Base-by-base conservation (phyloP, 371 early-diverging fungal species). In the Rhizopus arrhizus region DNA sequence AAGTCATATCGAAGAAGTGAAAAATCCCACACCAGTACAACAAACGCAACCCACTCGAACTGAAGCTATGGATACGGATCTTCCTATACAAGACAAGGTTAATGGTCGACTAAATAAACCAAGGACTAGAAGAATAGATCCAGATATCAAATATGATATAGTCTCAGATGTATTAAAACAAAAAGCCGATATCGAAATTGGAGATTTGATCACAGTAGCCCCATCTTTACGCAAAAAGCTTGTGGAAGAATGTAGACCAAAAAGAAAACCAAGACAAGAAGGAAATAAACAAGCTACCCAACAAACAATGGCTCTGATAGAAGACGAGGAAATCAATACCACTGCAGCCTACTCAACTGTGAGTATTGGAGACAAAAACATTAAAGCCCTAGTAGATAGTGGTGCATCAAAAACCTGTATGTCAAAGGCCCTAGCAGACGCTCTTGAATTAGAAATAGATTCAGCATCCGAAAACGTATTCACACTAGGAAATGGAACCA, bases 401-500 rank as follows among this genome's bases (percentile, higher is more conserved):
- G 47, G 56, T 0, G 32, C 45, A 22, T 45, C 45, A 2, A 45
- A 46, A 5, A 56, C 56, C 0, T 43, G 43, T 32, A 56, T 56
- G 47, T 56, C 56, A 5, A 56, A 56, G 16, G 13, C 28, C 5
- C 16, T 56, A 2, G 56, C 56, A 9, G 56, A 56, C 12, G 43
- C 13, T 12, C 40, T 57, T 0, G 11, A 13, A 12, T 10, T 48
- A 5, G 32, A 48, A 22, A 57, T 57, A 13, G 49, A 49, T 31
- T 22, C 47, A 12, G 40, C 58, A n/a, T 48, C 49, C 0, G 35
- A 15, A 7, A 36, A 38, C 1, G 28, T 57, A 0, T 48, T 57
- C 22, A 57, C 58, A 15, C 8, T 57, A 12, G 58, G 49, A 28
- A 57, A 57, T 31, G 58, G 58, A 13, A 38, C 38, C 16, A 57